These are phyloP conservation scores for Sclerotinia subarctica DNA, from an alignment of 2,329 filamentous ascomycete species.

Conservation along the genomic window DNA sequence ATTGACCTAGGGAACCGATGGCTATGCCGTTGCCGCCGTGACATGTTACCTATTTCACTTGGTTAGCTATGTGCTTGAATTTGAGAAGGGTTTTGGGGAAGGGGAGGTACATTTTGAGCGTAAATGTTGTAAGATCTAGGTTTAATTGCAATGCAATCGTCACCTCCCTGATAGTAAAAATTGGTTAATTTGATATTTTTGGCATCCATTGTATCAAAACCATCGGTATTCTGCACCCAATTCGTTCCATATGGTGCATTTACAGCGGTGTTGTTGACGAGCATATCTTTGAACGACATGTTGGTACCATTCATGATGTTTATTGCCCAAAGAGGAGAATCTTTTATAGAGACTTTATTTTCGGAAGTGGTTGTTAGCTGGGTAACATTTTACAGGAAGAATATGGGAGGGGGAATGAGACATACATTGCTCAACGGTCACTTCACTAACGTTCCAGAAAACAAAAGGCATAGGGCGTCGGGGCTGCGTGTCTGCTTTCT, in stretches of 20 bases:
- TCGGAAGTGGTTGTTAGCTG: background rate
- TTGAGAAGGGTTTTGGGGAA: too few relatives aligned
- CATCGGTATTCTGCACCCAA: constrained; percentile 56
- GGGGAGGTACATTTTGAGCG: constrained; percentile 44
- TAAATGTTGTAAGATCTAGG: constrained; percentile 52
- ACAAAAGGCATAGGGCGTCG: constrained; percentile 57
- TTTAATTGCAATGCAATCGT: constrained; percentile 57
- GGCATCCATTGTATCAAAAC: constrained; percentile 56
- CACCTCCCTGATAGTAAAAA: constrained; percentile 53
- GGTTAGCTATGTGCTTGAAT: too few relatives aligned
- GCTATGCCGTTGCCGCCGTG: constrained; percentile 54
- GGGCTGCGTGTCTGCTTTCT: constrained; percentile 45
- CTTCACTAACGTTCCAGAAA: constrained; percentile 55
- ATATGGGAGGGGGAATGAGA: background rate
- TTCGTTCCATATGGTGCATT: constrained; percentile 50
- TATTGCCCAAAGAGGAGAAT: constrained; percentile 52
- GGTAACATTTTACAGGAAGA: background rate
- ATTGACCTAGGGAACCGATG: constrained; percentile 54
- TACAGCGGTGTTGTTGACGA: constrained; percentile 49
- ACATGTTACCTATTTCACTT: constrained; percentile 41
- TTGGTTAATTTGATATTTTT: constrained; percentile 49
- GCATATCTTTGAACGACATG: constrained; percentile 50
- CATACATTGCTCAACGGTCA: constrained; percentile 48
- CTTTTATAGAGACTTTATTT: constrained; percentile 44
- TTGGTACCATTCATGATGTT: constrained; percentile 58